A percentile compares a stretch with the other conserved stretches of the same genome.
These are phyloP conservation scores for Neurospora sp. DNA, from an alignment of 495 filamentous ascomycete species.

Conservation along the genomic window DNA sequence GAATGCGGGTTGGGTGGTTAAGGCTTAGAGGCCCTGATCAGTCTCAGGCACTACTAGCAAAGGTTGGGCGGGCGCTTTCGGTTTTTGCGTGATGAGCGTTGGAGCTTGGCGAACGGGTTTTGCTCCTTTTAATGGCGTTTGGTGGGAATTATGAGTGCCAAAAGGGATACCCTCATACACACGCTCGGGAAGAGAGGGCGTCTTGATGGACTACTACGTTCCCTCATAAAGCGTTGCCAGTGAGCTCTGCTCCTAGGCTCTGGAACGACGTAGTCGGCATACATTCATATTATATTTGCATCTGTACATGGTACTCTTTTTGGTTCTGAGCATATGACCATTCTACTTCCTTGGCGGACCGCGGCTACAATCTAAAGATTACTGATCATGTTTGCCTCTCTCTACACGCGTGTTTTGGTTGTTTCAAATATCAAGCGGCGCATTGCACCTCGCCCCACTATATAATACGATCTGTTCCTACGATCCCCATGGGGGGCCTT, in stretches of 20 bases:
- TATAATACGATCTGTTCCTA: neutral
- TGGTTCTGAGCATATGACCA: neutral
- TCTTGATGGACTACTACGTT: neutral
- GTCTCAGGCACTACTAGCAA: neutral
- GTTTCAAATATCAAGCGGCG: neutral
- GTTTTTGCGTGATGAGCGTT: neutral
- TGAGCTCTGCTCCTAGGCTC: neutral
- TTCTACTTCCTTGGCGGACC: neutral
- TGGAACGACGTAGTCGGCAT: neutral
- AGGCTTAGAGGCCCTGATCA: constrained; percentile 26
- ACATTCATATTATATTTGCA: neutral
- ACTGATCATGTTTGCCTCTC: neutral
- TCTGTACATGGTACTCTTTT: neutral
- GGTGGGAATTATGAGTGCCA: neutral
- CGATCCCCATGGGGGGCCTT: neutral
- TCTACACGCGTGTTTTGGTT: neutral
- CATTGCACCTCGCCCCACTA: neutral
- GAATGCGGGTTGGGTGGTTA: constrained; percentile 82
- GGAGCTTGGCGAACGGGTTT: neutral
- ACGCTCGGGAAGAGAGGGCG: neutral
- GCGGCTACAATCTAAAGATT: neutral
- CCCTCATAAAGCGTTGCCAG: neutral
- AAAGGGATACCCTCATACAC: neutral
- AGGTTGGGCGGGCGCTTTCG: neutral
- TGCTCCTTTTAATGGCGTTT: neutral